Base-by-base conservation (phyloP, 192 early-diverging fungal species). In the Pilobolus umbonatus region DNA sequence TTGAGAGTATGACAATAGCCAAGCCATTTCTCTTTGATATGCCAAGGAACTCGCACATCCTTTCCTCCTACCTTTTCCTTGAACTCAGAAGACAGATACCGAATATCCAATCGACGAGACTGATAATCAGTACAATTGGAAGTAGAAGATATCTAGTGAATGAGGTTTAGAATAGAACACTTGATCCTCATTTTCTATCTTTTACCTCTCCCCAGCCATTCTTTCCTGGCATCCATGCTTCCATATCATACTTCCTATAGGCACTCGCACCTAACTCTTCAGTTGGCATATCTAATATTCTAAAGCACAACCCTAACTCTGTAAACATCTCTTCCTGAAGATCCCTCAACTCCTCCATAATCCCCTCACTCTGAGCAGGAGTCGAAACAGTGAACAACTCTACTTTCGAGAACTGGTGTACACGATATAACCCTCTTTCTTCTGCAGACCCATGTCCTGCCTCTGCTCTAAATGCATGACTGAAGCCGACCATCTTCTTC, bases 101-200 rank as follows among this genome's bases (percentile, higher is more conserved):
- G 75, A 26, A 94, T 92, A 48, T 85, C 86, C 19, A 97, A 75
- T 3, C 94, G 68, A 5, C 94, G 81, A 0, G 93, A 76, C 72
- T 97, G 94, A 69, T 91, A 97, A 51, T 97, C 94, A 9, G 93
- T 95, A 66, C 94, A 97, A 65, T 92, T 94, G 12, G 88, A 91
- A 0, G 92, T 87, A 25, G 88, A 91, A 11, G 90, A 91, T 36
- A 96, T 89, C 77, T 90, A 60, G 39, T 17, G 14, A 42, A 17
- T 15, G 19, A 42, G 1, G 14, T 15, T 2, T 9, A 42, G 1
- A 1, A 1, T 2, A 17, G 1, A 2, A 17, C 19, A 24, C 0
- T 4, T 31, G 12, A 3, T 42, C 12, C 12, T 15, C 12, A 24
- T 59, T 12, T 36, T 15, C 14, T 36, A 56, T 21, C n/a, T 40